A percentile compares a stretch with the other conserved stretches of the same genome.
These are phyloP conservation scores for Amborella trichopoda DNA, from an alignment of 164 flowering plant species.

Conservation along the genomic window DNA sequence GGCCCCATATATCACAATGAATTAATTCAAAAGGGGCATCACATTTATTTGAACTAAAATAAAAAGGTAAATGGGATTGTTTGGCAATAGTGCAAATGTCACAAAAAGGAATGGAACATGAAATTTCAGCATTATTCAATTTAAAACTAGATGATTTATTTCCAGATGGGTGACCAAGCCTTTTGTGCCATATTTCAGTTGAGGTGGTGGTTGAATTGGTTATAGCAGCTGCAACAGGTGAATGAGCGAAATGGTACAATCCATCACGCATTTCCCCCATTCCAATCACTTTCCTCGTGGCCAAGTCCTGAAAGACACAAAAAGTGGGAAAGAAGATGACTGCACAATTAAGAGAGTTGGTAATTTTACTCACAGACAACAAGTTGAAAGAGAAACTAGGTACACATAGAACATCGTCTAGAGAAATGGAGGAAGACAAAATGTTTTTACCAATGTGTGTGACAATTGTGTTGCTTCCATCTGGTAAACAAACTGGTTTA, in stretches of 20 bases:
- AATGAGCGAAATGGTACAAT: not conserved
- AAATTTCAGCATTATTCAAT: not conserved
- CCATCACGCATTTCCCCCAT: not conserved
- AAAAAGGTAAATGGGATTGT: slow-evolving; percentile 1
- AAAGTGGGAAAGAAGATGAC: not conserved
- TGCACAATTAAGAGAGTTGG: not conserved
- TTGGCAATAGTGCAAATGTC: not conserved
- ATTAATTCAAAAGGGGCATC: not conserved
- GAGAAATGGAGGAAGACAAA: not conserved
- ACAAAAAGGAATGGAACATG: not conserved
- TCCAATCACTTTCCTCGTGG: not conserved
- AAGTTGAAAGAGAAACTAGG: not conserved
- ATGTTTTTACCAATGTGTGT: not conserved
- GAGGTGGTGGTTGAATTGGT: too few species aligned
- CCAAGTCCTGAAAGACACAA: not conserved
- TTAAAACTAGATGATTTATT: too few species aligned
- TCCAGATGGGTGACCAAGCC: too few species aligned
- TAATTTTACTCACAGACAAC: not conserved
- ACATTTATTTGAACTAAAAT: not conserved
- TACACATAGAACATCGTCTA: not conserved
- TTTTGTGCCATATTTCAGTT: too few species aligned
- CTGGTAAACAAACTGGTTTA: too few species aligned
- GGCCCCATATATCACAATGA: slow-evolving; percentile 5
- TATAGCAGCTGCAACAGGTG: too few species aligned
- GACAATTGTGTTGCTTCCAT: too few species aligned